Evolutionary conservation across 2,329 filamentous ascomycete species (phyloP), one percentile per base, ranked within the genome.

Genomic region (Fusarium sp.): DNA sequence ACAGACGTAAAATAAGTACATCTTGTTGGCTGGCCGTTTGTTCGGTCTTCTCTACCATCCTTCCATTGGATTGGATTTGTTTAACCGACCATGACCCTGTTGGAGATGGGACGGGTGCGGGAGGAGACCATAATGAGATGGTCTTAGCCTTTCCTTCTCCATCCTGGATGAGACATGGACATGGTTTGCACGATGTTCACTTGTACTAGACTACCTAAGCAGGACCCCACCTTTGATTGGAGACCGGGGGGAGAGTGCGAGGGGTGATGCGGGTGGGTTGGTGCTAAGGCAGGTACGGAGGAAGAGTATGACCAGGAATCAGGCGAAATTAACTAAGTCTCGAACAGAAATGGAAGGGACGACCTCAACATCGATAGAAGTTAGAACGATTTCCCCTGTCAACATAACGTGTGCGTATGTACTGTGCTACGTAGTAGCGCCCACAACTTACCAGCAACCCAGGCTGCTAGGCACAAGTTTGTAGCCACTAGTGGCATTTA

Each of bases 201-300:
- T 56, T 43, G 45, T n/a, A n/a, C n/a, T n/a, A n/a, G n/a, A n/a
- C n/a, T n/a, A n/a, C n/a, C n/a, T n/a, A 58, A 50, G 56, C 23
- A 31, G 48, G 43, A 66, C 45, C 54, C 69, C 66, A 59, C 63
- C 63, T 42, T 51, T 67, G 37, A 41, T 59, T 27, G 47, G 49
- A 52, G 67, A 25, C 25, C 25, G 25, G 25, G 25, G 25, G 25
- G 10, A 25, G 25, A 25, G 25, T 9, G 25, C 25, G 25, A 25
- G 25, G 25, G 25, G 25, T 9, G 25, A 25, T 25, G 25, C 25
- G 25, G 25, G 25, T 58, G 60, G 54, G 48, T 36, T 45, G 61
- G 59, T 65, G 53, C 70, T 72, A 72, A 72, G 70, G 70, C 67
- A 72, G 70, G 70, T 69, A 71, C 64, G 31, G 59, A 69, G 42